phyloP scores from a whole-genome alignment of 169 alveolate species.

The Babesia sp. region DNA sequence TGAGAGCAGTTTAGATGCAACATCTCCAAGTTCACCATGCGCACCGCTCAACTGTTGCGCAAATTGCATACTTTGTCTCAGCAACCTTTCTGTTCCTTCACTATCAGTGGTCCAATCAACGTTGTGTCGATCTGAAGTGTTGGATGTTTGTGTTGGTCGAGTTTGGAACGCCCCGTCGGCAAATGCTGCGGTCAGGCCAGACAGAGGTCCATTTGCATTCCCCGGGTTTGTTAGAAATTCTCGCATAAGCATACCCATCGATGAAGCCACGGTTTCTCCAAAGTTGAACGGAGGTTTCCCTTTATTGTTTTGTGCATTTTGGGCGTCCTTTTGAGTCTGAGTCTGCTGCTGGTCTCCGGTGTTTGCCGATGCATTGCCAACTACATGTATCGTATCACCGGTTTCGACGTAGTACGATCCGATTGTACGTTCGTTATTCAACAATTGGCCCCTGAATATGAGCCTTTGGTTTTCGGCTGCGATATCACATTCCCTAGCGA shows the following conservation, averaged over 20 bases:
- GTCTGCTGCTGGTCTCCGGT: neutral
- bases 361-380: conserved; percentile 4
- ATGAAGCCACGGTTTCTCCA: conserved; percentile 19
- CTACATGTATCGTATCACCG: conserved; percentile 47
- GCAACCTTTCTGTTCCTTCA: neutral
- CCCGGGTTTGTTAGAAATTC: neutral
- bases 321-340: neutral
- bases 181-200: neutral
- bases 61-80: conserved; percentile 15
- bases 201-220: neutral
- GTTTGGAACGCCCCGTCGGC: neutral
- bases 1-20: conserved; percentile 13
- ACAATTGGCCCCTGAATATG: conserved; percentile 55
- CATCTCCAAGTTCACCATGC: neutral
- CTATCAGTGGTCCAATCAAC: neutral
- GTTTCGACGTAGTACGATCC: conserved; percentile 22
- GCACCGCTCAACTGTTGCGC: conserved; percentile 6
- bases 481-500: conserved; percentile 35
- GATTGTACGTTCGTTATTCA: conserved; percentile 46
- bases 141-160: neutral
- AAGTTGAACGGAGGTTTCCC: conserved; percentile 3
- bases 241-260: conserved; percentile 9
- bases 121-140: neutral
- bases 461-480: conserved; percentile 44
- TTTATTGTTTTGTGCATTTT: neutral